A percentile compares a stretch with the other conserved stretches of the same genome.
Evolutionary conservation across 768 basidiomycete species (phyloP).

Genomic region (Calocera viscosa): DNA sequence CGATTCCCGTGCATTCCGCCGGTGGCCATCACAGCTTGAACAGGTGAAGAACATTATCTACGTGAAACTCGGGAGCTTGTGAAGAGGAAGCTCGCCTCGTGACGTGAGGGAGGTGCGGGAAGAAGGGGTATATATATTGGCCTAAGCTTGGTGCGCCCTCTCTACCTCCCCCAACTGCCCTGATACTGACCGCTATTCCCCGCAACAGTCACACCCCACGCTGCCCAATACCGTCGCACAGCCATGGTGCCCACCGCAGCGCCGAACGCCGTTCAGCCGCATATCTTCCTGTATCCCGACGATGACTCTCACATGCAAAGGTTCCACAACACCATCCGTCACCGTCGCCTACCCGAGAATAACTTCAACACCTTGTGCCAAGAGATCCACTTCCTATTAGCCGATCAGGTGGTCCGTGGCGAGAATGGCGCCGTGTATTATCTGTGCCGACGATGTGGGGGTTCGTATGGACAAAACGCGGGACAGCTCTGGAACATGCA

Average conservation of each 20-base stretch:
- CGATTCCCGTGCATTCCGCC: not conserved
- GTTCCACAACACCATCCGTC: not conserved
- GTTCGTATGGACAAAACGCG: not conserved
- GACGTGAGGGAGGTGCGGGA: not conserved
- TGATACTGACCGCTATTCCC: not conserved
- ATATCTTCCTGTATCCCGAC: not conserved
- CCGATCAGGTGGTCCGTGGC: not conserved
- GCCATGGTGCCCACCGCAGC: not conserved
- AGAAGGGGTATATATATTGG: constrained; percentile 8
- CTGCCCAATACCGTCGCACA: not conserved
- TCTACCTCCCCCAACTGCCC: not conserved
- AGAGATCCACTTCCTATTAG: not conserved
- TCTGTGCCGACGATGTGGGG: not conserved
- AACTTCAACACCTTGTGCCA: not conserved
- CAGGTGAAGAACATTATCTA: not conserved
- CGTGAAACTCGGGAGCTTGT: not conserved
- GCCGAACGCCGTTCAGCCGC: not conserved
- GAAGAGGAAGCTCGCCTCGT: not conserved
- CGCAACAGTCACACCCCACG: not conserved
- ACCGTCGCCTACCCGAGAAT: not conserved
- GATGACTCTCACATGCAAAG: not conserved
- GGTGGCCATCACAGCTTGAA: constrained; percentile 5
- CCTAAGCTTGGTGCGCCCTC: not conserved
- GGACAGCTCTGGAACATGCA: not conserved
- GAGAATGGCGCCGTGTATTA: not conserved